Conservation (phyloP, 148 eudicot species). For the Arbutus unedo region DNA sequence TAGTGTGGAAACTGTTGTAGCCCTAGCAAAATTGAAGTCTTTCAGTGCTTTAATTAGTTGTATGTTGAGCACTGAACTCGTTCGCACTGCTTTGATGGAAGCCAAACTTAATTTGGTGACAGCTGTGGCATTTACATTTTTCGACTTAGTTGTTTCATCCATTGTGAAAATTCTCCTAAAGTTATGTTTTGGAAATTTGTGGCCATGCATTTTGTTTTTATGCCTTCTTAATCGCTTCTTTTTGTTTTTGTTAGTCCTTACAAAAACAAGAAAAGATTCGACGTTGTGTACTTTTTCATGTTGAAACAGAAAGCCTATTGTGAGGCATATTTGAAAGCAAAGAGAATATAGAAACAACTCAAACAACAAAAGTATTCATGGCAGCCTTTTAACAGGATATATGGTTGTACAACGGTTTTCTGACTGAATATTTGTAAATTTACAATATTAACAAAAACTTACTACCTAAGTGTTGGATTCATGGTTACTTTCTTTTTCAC, state of each 20-base stretch:
- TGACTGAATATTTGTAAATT: background rate
- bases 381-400: background rate
- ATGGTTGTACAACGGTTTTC: background rate
- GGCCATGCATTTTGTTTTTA: background rate
- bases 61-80: background rate
- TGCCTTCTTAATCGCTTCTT: background rate
- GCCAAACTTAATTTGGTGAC: background rate
- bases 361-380: background rate
- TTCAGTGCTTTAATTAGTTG: background rate
- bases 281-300: background rate
- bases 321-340: background rate
- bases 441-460: background rate
- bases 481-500: background rate
- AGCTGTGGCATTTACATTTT: background rate
- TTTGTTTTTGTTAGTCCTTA: background rate
- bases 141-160: background rate
- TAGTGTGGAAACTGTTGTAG: background rate
- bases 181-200: background rate
- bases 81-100: background rate
- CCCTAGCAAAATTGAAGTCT: background rate
- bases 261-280: background rate
- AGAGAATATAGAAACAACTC: background rate
- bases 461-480: background rate
- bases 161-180: background rate
- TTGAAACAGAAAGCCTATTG: background rate